A percentile compares a stretch with the other conserved stretches of the same genome.
phyloP scores from a whole-genome alignment of 2,329 filamentous ascomycete genomes.

The Parascedosporium putredinis region DNA sequence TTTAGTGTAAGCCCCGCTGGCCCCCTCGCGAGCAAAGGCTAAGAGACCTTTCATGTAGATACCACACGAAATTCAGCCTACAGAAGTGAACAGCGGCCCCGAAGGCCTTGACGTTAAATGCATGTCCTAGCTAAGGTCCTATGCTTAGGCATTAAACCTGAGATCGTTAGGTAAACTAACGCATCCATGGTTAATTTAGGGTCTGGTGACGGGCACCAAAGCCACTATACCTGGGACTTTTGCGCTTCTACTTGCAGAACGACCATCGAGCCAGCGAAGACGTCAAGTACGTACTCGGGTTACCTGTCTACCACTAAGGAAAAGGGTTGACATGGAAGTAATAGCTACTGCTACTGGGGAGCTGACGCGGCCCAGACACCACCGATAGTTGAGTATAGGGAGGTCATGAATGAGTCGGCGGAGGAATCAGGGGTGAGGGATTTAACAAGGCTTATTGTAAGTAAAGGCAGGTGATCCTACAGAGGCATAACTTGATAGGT shows the following conservation, averaged over 20 bases:
- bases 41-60: conserved; percentile 17
- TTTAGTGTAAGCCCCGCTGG: conserved; percentile 21
- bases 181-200: too few relatives aligned
- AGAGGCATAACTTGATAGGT: neutral
- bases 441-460: conserved; percentile 56
- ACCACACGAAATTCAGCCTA: conserved; percentile 19
- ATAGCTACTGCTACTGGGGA: conserved; percentile 17
- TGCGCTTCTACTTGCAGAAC: conserved; percentile 34
- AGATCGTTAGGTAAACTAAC: too few relatives aligned
- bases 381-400: conserved; percentile 49
- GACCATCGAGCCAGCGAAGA: conserved; percentile 22
- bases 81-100: conserved; percentile 16
- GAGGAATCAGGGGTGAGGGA: conserved; percentile 44
- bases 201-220: conserved; percentile 57
- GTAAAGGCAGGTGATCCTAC: conserved; percentile 15
- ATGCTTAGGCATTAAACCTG: neutral
- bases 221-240: conserved; percentile 56
- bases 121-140: conserved; percentile 11
- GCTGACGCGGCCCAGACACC: conserved; percentile 28
- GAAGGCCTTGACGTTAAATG: conserved; percentile 24
- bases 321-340: neutral
- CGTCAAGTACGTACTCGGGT: conserved; percentile 18
- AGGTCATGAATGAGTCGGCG: conserved; percentile 43
- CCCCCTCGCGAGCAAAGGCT: neutral
- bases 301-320: neutral